phyloP scores from a whole-genome alignment of 2,329 filamentous ascomycete species.

The Epicoccum sorghinum region DNA sequence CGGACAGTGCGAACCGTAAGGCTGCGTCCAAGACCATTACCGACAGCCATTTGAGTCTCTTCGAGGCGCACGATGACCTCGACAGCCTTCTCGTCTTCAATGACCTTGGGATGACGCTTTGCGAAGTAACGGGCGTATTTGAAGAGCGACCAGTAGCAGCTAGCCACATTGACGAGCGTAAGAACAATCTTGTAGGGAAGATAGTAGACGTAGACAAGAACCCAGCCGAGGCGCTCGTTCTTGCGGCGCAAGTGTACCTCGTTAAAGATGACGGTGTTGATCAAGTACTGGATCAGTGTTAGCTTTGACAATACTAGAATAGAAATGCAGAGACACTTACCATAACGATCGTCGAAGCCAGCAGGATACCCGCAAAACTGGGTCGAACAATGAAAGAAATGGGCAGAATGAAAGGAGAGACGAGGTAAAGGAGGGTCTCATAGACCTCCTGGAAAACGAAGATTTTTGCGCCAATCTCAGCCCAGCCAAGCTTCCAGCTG shows the following conservation, averaged over 20 bases:
- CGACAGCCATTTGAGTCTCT: constrained; percentile 17
- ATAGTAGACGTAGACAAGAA: constrained; percentile 51
- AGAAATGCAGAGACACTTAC: not conserved
- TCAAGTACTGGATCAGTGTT: constrained; percentile 38
- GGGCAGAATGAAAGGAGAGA: constrained; percentile 54
- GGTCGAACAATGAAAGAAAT: constrained; percentile 54
- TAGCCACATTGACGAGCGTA: constrained; percentile 52
- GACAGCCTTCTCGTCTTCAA: constrained; percentile 54
- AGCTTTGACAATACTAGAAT: not conserved
- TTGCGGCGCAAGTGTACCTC: constrained; percentile 55
- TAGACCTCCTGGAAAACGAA: constrained; percentile 59
- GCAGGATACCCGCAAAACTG: constrained; percentile 49
- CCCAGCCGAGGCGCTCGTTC: constrained; percentile 51
- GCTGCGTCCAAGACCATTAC: constrained; percentile 25
- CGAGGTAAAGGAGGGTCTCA: constrained; percentile 54
- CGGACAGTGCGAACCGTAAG: constrained; percentile 30
- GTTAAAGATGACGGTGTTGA: constrained; percentile 56
- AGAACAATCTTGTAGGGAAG: constrained; percentile 54
- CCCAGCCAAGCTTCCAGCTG: constrained; percentile 57
- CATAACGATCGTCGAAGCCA: constrained; percentile 44
- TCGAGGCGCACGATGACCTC: constrained; percentile 37
- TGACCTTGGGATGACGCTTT: constrained; percentile 55
- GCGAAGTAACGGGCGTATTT: constrained; percentile 57
- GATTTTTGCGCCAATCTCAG: constrained; percentile 58
- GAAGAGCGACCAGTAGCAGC: constrained; percentile 47